These are phyloP conservation scores for Coemansia sp. DNA, from an alignment of 192 early-diverging fungal species.

Conservation along the genomic window DNA sequence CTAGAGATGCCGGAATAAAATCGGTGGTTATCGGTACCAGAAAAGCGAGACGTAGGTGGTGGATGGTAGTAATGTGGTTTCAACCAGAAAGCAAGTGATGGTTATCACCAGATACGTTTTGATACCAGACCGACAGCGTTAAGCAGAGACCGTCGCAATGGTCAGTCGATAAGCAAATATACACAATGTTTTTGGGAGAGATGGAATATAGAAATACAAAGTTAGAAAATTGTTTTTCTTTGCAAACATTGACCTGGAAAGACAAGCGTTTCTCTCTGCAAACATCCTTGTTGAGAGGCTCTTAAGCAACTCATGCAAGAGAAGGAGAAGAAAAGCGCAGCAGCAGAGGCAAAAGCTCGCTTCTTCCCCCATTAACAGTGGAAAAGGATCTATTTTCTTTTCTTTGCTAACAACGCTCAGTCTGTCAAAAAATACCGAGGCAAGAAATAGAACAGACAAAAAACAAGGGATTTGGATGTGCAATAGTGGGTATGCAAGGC, in stretches of 20 bases:
- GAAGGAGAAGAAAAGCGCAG: constrained; percentile 6
- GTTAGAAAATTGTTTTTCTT: not conserved
- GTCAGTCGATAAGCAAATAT: not conserved
- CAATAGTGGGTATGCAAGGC: constrained; percentile 11
- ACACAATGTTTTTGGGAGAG: not conserved
- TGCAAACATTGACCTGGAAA: not conserved
- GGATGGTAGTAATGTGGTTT: not conserved
- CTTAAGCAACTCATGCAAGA: not conserved
- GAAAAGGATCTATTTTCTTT: too few species aligned
- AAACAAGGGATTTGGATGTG: constrained; percentile 9
- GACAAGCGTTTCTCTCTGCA: not conserved
- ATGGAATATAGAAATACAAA: constrained; percentile 15
- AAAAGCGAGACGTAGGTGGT: not conserved
- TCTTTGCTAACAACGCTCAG: too few species aligned
- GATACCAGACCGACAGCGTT: not conserved
- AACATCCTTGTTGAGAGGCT: not conserved
- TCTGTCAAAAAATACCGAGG: not conserved
- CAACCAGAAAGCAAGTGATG: not conserved
- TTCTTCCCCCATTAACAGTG: too few species aligned
- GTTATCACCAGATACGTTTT: not conserved
- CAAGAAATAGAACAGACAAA: not conserved
- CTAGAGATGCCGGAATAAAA: not conserved
- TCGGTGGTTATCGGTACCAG: not conserved
- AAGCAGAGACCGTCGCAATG: not conserved
- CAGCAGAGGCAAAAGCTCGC: not conserved